Evolutionary conservation across 2,329 filamentous ascomycete species (phyloP), one percentile per base, ranked within the genome.

Genomic region (Talaromyces atroroseus): DNA sequence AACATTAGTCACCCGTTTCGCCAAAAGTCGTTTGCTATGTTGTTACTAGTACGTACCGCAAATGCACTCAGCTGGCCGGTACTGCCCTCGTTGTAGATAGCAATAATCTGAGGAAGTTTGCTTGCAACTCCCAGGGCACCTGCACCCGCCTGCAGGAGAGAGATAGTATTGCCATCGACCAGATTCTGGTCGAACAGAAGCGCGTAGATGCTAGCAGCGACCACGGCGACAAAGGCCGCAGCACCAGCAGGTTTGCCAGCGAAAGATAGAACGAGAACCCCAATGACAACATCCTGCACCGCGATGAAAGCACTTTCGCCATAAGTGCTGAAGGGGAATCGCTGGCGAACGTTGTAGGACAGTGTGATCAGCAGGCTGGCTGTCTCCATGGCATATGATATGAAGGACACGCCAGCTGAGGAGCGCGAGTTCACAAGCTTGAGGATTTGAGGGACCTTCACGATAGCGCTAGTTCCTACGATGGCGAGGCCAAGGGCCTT

Each of bases 41-140:
- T 18, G n/a, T 32, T 32, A 10, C 11, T 5, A 42, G 34, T 2
- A 52, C 57, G 45, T 81, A 95, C 94, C 58, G 94, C 90, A 73
- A 97, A 97, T 52, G 94, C 92, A 69, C 91, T 96, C 71, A 99
- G 80, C 79, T 99, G 94, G 23, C 95, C 94, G 5, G 94, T 99
- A 40, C 89, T 86, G 47, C 92, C 92, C 74, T 96, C 80, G 65
- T 82, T 80, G 78, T 85, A 92, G 66, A 97, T 90, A 16, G 92
- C 87, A 57, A 85, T 73, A 66, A 99, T 97, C 80, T 99, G 94
- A 46, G 94, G 94, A 55, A 95, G 72, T 81, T 99, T 99, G 78
- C 89, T 94, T 14, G 89, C 89, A 38, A 97, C 85, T 50, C 90
- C 86, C 64, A 99, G 71, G 18, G 87, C 79, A 40, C 92, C 92